Evolutionary conservation across 495 filamentous ascomycete species (phyloP), one percentile per base, ranked within the genome.

Genomic region (Friedmanniomyces simplex): DNA sequence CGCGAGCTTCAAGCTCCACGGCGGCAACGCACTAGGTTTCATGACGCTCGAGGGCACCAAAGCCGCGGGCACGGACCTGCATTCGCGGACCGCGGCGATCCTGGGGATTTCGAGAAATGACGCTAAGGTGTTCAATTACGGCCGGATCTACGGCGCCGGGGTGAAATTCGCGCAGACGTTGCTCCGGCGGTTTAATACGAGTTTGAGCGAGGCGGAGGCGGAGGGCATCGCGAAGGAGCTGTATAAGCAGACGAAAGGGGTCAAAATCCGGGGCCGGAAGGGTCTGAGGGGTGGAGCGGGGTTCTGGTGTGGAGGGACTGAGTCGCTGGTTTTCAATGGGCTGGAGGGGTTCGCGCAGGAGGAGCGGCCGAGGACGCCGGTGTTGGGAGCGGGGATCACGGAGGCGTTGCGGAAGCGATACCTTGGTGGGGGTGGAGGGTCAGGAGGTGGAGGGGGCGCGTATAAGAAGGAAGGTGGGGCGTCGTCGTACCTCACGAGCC

Each of bases 31-130:
- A 4, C 85, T 97, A 53, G 93, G 94, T 8, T 99, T 99, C 74
- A 99, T 99, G 93, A 97, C 94, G 1, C 73, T 99, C 16, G 93
- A 99, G 70, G 93, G 93, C 7, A 91, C 89, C 50, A 97, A 96
- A 69, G 82, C 88, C 12, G 87, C 86, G 16, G 91, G 90, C 13
- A 99, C 93, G 2, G 93, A 99, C 67, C 72, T 97, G 60, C 93
- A 99, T 72, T 96, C 91, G 26, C 86, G 89, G 25, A 99, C 94
- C 36, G 94, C 93, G 1, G 74, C 77, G 16, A 99, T 96, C 52
- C 69, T 99, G 2, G 90, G 89, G 13, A 99, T 97, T 59, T 91
- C 87, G 0, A 81, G 93, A 34, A 94, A 96, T 61, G 84, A 95
- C 68, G 93, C 93, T 20, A 99, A 99, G 67, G 82, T 99, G 4